Evolutionary conservation across 768 basidiomycete genomes (phyloP), one percentile per base, ranked within the genome.

Genomic region (Solioccasus polychromus): DNA sequence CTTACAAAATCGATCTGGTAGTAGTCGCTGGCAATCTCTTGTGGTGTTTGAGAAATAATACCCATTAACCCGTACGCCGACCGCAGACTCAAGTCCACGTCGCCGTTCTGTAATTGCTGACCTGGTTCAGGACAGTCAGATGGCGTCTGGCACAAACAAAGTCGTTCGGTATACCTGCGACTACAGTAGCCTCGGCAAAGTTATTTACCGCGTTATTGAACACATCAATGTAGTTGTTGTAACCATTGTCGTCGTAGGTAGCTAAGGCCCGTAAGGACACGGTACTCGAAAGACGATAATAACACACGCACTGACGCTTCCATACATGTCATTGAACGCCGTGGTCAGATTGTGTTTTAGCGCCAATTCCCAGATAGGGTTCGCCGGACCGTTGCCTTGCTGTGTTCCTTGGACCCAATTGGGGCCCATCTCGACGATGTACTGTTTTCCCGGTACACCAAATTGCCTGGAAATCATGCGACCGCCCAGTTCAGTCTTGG

Each of bases 361-460:
- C 20, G 77, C 80, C 38, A 86, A 68, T 17, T 63, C 62, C 58
- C 75, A 77, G 14, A 86, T 78, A 1, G 85, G 84, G 55, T 86
- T 86, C 6, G 70, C 68, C 19, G 72, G 68, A 3, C 79, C 81
- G 26, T 70, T 53, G 2, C 67, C 74, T 2, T 63, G 58, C 46
- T 78, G 77, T 0, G 73, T 74, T 20, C 76, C 77, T 44, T 78
- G 80, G 25, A 84, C 66, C 81, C 82, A 84, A 50, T 81, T 82
- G 7, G 82, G 71, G 32, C 80, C 80, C 23, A 71, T 59, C 59
- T 87, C 83, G 23, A 86, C 62, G 1, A 71, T 71, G 48, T 67
- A 65, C 24, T 73, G 51, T 42, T 58, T 59, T 2, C 62, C 67
- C 0, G 59, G 43, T 1, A 48, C 65, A 15, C 74, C 81, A 48